phyloP scores from a whole-genome alignment of 1,139 yeast species.

The Saccharomyces pastorianus region DNA sequence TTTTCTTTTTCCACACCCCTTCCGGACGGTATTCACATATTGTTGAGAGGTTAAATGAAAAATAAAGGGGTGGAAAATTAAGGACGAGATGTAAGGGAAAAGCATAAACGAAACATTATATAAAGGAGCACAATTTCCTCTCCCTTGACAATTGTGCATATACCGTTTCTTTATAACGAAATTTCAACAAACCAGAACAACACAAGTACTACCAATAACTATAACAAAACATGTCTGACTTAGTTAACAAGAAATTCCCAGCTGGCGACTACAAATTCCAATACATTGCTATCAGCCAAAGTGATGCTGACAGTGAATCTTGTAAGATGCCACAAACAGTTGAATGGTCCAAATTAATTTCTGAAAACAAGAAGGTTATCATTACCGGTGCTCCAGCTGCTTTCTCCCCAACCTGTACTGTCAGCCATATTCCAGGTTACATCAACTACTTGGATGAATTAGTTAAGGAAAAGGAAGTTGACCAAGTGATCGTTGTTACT shows the following conservation, averaged over 20 bases:
- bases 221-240: slow-evolving; percentile 5
- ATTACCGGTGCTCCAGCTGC: slow-evolving; percentile 87
- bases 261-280: slow-evolving; percentile 23
- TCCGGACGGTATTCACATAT: neutral
- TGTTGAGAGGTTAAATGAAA: neutral
- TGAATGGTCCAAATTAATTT: slow-evolving; percentile 24
- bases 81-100: neutral
- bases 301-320: slow-evolving; percentile 17
- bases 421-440: slow-evolving; percentile 72
- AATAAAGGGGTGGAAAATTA: neutral
- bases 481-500: slow-evolving; percentile 60
- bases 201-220: neutral
- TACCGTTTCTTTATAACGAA: too few relatives aligned
- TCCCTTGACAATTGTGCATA: too few relatives aligned
- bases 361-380: slow-evolving; percentile 39
- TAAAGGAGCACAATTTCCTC: neutral
- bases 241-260: slow-evolving; percentile 21
- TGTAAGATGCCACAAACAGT: slow-evolving; percentile 26
- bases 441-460: slow-evolving; percentile 45
- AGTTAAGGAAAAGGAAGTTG: slow-evolving; percentile 56
- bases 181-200: too few relatives aligned
- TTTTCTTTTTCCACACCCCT: neutral
- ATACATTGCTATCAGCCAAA: slow-evolving; percentile 20
- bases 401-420: slow-evolving; percentile 84
- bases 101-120: neutral